Evolutionary conservation across 345 rosid genomes (phyloP).

Genomic region (Syzygium jambos): DNA sequence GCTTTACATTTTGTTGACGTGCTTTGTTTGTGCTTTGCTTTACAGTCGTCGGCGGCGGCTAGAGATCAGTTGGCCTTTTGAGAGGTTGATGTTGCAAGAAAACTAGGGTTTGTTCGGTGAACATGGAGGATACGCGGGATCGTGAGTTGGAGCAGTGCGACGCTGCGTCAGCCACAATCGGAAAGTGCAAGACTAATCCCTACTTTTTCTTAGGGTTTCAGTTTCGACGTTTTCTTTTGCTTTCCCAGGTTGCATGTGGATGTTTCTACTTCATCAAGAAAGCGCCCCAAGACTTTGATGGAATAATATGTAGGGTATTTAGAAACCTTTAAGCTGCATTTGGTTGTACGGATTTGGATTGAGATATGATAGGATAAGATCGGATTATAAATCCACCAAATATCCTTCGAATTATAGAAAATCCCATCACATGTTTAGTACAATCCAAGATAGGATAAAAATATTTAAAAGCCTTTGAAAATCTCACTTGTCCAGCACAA

Average conservation of each 20-base stretch:
- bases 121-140: not conserved
- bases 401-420: no score
- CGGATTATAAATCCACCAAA: not conserved
- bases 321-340: not conserved
- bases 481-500: no score
- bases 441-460: no score
- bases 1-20: not conserved
- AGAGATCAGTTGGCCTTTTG: not conserved
- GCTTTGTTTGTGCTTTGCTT: not conserved
- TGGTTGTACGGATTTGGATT: not conserved
- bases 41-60: not conserved
- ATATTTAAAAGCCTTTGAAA: no score
- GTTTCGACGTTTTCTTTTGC: not conserved
- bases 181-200: not conserved
- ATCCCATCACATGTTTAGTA: not conserved
- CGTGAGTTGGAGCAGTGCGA: conserved; percentile 18
- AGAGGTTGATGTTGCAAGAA: not conserved
- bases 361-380: not conserved
- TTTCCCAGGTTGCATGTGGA: not conserved
- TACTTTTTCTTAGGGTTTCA: not conserved
- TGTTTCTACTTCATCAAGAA: not conserved
- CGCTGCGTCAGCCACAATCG: conserved; percentile 20
- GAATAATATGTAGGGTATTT: not conserved
- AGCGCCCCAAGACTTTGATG: not conserved
- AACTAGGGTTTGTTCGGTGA: not conserved